Evolutionary conservation across 2,329 filamentous ascomycete species (phyloP), one percentile per base, ranked within the genome.

Genomic region (Eurotiales sp.): DNA sequence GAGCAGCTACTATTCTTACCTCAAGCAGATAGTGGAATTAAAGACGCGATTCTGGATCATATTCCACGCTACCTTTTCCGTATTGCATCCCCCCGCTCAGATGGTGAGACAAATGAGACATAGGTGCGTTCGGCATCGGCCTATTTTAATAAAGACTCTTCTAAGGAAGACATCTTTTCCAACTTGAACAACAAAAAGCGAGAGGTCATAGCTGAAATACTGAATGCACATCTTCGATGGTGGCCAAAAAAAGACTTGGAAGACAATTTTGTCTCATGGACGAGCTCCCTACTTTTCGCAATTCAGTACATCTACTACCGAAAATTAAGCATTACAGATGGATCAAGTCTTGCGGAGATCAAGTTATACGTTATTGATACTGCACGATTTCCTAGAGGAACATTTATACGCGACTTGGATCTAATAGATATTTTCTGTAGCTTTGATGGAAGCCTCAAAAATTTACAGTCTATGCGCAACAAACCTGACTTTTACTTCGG

Each of bases 281-380:
- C 56, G 7, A 58, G 52, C 46, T 58, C 56, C 3, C 46, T 56
- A 17, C 50, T 55, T 12, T 55, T 56, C 41, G 54, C 54, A 4
- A 42, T 58, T 25, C 50, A 55, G 37, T 59, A 55, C 48, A 59
- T 59, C 45, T 59, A 57, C 40, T 58, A 58, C 32, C 48, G 56
- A 36, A 49, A 55, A 29, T 14, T 46, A 15, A 41, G 36, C 45
- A n/a, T 3, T 7, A 25, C 21, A 50, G 54, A 57, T 39, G 25
- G 44, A 23, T 56, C 51, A 36, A 39, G 25, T 42, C 43, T 58
- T 19, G 39, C 37, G 10, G 43, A 59, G 8, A 55, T 59, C 27
- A 51, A 56, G 27, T 25, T 59, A 30, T 59, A 52, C 25, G 42
- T 55, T 7, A 50, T 59, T 11, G 56, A 59, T 30, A 59, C 56